phyloP scores from a whole-genome alignment of 768 basidiomycete genomes.

The Psilocybe cubensis region DNA sequence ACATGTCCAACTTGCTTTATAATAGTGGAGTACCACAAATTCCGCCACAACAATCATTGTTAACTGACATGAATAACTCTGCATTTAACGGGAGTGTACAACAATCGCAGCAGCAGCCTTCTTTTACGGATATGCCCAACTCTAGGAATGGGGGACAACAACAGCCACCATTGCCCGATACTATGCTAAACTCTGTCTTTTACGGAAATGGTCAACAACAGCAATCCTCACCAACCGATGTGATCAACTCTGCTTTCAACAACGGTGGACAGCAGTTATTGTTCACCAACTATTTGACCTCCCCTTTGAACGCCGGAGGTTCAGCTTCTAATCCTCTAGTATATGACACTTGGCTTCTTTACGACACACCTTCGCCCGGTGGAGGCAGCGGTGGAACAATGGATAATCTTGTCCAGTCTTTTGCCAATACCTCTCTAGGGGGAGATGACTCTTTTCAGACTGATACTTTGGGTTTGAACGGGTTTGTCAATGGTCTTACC shows the following conservation, averaged over 20 bases:
- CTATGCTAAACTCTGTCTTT: constrained; percentile 7
- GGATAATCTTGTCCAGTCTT: constrained; percentile 11
- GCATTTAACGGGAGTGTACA: no score
- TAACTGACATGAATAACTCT: no score
- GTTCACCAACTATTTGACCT: not conserved
- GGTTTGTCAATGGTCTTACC: constrained; percentile 9
- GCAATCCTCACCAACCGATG: not conserved
- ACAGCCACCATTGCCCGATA: constrained; percentile 15
- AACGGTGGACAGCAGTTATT: not conserved
- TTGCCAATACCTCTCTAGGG: constrained; percentile 3
- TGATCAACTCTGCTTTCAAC: not conserved
- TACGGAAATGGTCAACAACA: constrained; percentile 3
- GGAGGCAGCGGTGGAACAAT: constrained; percentile 4
- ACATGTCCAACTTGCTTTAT: not conserved
- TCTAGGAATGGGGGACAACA: constrained; percentile 13
- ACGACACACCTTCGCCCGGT: not conserved
- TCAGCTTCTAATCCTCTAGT: not conserved
- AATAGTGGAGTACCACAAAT: not conserved
- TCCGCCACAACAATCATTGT: no score
- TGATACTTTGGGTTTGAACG: constrained; percentile 14
- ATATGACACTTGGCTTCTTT: constrained; percentile 13
- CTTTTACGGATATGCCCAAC: not conserved
- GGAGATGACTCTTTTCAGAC: constrained; percentile 7
- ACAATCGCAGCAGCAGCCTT: constrained; percentile 9
- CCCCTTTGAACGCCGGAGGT: not conserved